phyloP scores from a whole-genome alignment of 352 stramenopile species.

The Pythium utonaiense region DNA sequence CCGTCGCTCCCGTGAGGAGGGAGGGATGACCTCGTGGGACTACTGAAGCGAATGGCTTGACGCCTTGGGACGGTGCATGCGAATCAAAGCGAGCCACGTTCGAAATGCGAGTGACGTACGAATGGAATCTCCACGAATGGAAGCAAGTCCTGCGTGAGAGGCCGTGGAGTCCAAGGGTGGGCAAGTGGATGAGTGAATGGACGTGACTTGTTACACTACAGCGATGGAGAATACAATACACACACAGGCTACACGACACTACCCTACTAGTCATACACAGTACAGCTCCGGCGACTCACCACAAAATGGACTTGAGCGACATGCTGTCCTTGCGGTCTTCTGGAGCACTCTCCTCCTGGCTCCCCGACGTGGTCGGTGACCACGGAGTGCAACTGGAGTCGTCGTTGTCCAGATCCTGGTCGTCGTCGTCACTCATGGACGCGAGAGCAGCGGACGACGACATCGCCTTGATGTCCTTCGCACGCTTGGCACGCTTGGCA shows the following conservation, averaged over 20 bases:
- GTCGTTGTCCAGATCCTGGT: constrained; percentile 22
- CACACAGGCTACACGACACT: constrained; percentile 5
- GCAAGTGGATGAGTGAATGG: background rate
- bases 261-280: background rate
- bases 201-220: background rate
- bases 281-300: constrained; percentile 40
- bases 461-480: constrained; percentile 40
- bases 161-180: too few species aligned
- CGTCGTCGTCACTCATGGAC: constrained; percentile 41
- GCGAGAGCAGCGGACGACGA: constrained; percentile 27
- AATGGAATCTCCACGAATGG: background rate
- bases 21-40: background rate
- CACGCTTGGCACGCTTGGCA: constrained; percentile 48
- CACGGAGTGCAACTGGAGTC: constrained; percentile 13
- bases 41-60: background rate
- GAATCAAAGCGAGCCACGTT: background rate
- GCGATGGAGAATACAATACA: background rate
- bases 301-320: constrained; percentile 75
- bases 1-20: too few species aligned
- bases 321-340: constrained; percentile 51
- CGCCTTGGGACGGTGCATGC: background rate
- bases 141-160: too few species aligned
- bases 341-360: constrained; percentile 14
- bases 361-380: constrained; percentile 13
- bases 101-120: background rate